phyloP scores from a whole-genome alignment of 2,329 filamentous ascomycete species.

The Colletotrichum abscissum region DNA sequence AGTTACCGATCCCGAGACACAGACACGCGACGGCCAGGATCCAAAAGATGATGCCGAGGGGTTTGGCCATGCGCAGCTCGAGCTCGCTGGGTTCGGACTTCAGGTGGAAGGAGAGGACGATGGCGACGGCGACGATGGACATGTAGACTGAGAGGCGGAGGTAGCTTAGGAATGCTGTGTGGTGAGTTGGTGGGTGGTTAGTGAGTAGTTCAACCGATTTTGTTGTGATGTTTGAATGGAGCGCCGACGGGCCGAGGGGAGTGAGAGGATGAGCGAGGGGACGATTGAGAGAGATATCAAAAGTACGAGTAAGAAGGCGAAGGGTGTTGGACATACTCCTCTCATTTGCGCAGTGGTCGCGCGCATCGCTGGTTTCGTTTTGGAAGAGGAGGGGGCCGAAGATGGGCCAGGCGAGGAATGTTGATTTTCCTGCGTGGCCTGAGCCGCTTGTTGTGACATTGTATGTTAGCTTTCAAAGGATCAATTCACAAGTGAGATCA shows the following conservation, averaged over 20 bases:
- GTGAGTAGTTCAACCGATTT: no score
- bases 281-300: no score
- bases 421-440: constrained; percentile 43
- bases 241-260: no score
- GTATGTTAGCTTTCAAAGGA: constrained; percentile 1
- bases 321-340: no score
- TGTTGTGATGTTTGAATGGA: no score
- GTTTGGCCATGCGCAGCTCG: constrained; percentile 82
- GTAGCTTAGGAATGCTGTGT: constrained; percentile 89
- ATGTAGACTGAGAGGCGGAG: constrained; percentile 91
- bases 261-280: no score
- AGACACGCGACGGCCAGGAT: constrained; percentile 81
- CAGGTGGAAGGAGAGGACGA: constrained; percentile 93
- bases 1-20: constrained; percentile 83
- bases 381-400: constrained; percentile 78
- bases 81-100: constrained; percentile 75
- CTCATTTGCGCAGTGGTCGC: constrained; percentile 85
- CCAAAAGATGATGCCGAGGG: constrained; percentile 92
- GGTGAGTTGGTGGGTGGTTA: no score
- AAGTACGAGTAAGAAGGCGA: no score
- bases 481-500: not conserved
- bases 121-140: constrained; percentile 88
- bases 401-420: constrained; percentile 72
- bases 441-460: constrained; percentile 20
- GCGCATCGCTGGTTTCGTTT: constrained; percentile 78